phyloP scores from a whole-genome alignment of 108 stramenopile genomes.

The Halocafeteria seosinensis region DNA sequence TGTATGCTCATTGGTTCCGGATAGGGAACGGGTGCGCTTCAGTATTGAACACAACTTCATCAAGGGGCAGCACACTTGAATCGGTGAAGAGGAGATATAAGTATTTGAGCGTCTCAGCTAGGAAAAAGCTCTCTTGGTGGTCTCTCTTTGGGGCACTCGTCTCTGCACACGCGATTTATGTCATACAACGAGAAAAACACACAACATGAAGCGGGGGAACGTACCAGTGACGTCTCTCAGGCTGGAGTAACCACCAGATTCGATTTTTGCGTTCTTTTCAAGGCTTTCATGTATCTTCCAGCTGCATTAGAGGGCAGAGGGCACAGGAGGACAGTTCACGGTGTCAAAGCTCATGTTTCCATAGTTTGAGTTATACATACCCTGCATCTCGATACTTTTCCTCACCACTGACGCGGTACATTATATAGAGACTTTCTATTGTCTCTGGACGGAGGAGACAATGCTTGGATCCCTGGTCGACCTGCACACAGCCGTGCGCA shows the following conservation, averaged over 20 bases:
- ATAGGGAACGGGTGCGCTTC: conserved; percentile 74
- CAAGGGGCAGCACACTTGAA: conserved; percentile 31
- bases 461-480: conserved; percentile 18
- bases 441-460: conserved; percentile 42
- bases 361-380: too few relatives aligned
- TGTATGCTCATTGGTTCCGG: not conserved
- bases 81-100: conserved; percentile 66
- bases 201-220: too few relatives aligned
- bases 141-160: too few relatives aligned
- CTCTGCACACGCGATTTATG: too few relatives aligned
- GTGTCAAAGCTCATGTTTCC: too few relatives aligned
- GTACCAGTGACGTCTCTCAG: conserved; percentile 24
- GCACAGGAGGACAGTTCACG: too few relatives aligned
- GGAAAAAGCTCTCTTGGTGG: conserved; percentile 80
- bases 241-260: conserved; percentile 24
- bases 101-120: conserved; percentile 82
- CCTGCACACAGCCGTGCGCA: too few relatives aligned
- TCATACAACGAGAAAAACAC: too few relatives aligned
- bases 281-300: conserved; percentile 33
- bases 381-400: conserved; percentile 25
- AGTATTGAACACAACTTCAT: conserved; percentile 68
- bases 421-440: conserved; percentile 27
- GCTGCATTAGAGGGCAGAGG: too few relatives aligned
- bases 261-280: conserved; percentile 22
- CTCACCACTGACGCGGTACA: conserved; percentile 29